Conservation (phyloP, 805 yeast species). For the Cyberlindnera nakhonratchasimensis region DNA sequence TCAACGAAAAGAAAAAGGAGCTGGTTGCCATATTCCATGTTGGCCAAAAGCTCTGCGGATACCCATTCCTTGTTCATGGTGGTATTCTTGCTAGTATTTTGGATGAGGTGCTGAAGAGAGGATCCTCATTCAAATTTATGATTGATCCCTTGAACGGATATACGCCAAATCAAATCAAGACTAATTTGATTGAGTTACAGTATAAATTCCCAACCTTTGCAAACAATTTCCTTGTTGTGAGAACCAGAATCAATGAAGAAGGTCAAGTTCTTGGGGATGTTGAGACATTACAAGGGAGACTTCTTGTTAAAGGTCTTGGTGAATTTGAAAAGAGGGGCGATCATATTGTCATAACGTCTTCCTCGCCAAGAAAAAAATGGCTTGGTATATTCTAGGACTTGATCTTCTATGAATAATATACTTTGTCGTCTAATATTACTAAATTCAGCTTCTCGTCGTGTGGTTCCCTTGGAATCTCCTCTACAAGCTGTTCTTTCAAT, state of each 20-base stretch:
- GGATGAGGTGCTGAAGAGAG: conserved; percentile 69
- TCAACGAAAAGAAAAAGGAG: conserved; percentile 51
- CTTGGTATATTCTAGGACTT: conserved; percentile 2
- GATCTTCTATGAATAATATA: conserved; percentile 3
- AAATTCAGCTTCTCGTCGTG: conserved; percentile 64
- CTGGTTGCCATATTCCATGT: conserved; percentile 67
- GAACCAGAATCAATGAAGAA: conserved; percentile 40
- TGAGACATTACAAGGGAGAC: conserved; percentile 48
- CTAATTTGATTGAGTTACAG: conserved; percentile 44
- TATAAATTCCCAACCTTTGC: conserved; percentile 76
- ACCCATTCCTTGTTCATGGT: conserved; percentile 85
- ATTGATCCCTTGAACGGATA: conserved; percentile 35
- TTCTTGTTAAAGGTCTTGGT: conserved; percentile 57
- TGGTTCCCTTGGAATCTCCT: conserved; percentile 48
- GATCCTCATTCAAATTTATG: conserved; percentile 38
- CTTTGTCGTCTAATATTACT: conserved; percentile 42
- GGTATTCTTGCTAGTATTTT: conserved; percentile 79
- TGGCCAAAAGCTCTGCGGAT: conserved; percentile 79
- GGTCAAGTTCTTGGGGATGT: conserved; percentile 49
- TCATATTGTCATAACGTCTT: neutral
- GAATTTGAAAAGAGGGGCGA: conserved; percentile 30
- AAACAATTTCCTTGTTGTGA: conserved; percentile 68
- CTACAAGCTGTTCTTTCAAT: conserved; percentile 57
- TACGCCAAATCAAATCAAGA: conserved; percentile 39
- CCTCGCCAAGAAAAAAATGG: conserved; percentile 3